These are phyloP conservation scores for Colletotrichum cordylinicola DNA, from an alignment of 2,329 filamentous ascomycete genomes.

Conservation along the genomic window DNA sequence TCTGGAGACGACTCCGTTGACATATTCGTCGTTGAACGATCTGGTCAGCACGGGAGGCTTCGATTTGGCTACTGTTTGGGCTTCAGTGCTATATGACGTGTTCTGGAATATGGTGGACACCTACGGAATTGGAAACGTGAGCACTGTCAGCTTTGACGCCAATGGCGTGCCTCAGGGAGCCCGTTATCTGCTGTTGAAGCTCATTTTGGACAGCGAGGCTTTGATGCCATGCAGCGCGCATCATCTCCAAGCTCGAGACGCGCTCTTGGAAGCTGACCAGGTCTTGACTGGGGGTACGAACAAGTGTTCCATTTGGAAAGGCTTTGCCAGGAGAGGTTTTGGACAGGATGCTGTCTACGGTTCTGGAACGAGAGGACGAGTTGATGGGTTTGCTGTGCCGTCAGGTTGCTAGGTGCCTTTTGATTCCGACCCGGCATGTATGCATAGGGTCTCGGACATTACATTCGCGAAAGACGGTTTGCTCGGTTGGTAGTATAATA, in stretches of 20 bases:
- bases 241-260: background rate
- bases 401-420: background rate
- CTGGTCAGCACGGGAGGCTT: background rate
- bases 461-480: too few species aligned
- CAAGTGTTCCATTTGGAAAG: background rate
- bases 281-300: background rate
- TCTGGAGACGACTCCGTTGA: background rate
- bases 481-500: background rate
- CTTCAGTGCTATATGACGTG: background rate
- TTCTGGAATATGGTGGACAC: background rate
- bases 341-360: background rate
- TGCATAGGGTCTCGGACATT: background rate
- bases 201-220: background rate
- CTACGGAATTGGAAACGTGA: background rate
- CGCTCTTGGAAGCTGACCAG: background rate
- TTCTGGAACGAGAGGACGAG: background rate
- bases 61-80: background rate
- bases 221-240: background rate
- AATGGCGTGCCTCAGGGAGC: background rate
- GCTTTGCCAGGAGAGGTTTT: background rate
- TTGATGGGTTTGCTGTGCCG: background rate
- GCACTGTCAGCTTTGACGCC: background rate
- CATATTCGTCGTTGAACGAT: background rate
- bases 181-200: background rate
- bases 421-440: rapidly evolving